phyloP scores from a whole-genome alignment of 371 early-diverging fungal genomes.

The Mortierella sp. region DNA sequence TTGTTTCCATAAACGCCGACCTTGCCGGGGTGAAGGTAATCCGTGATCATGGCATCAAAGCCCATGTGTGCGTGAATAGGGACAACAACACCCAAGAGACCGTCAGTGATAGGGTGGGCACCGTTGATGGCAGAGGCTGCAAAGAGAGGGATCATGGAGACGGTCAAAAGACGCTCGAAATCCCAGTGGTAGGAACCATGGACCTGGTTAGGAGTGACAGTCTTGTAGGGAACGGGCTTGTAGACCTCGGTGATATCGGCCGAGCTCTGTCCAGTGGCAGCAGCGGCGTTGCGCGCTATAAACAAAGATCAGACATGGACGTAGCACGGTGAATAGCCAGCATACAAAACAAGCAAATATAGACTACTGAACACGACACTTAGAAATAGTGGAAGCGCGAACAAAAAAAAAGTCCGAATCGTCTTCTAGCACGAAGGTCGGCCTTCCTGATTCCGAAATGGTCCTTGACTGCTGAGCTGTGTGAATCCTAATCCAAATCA shows the following conservation, averaged over 20 bases:
- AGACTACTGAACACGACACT: too few relatives aligned
- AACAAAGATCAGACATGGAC: background rate
- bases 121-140: constrained; percentile 81
- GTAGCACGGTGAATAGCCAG: background rate
- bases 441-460: too few relatives aligned
- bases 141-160: constrained; percentile 83
- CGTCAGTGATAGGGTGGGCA: constrained; percentile 87
- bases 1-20: constrained; percentile 69
- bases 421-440: too few relatives aligned
- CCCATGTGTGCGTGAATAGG: constrained; percentile 94
- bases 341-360: too few relatives aligned
- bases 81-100: constrained; percentile 87
- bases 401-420: too few relatives aligned
- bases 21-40: constrained; percentile 87
- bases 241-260: constrained; percentile 41
- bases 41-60: constrained; percentile 74
- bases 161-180: constrained; percentile 84
- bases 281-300: constrained; percentile 38
- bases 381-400: too few relatives aligned
- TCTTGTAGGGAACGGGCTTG: constrained; percentile 32
- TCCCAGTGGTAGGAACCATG: constrained; percentile 93
- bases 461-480: too few relatives aligned
- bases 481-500: too few relatives aligned
- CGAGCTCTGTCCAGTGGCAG: constrained; percentile 33
- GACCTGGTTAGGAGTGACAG: constrained; percentile 47